Conservation (phyloP, 2,329 filamentous ascomycete genomes). For the Sclerotinia nivalis region DNA sequence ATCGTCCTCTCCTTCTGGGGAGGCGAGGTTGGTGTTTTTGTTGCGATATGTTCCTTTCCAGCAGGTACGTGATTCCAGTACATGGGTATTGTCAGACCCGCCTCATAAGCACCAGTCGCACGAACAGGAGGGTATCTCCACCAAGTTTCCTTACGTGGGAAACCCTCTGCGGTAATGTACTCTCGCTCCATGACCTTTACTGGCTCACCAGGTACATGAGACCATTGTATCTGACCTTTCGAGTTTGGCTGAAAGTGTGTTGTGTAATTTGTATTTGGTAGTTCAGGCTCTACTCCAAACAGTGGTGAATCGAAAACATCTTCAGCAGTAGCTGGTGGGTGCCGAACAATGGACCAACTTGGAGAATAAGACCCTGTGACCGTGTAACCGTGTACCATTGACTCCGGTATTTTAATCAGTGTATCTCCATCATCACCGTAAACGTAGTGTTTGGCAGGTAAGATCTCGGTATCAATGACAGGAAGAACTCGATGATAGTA, state of each 20-base stretch:
- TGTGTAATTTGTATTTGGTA: neutral
- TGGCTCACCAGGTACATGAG: slow-evolving; percentile 26
- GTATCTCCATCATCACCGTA: slow-evolving; percentile 44
- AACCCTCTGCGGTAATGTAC: slow-evolving; percentile 32
- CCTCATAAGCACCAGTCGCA: slow-evolving; percentile 26
- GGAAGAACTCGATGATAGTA: slow-evolving; percentile 54
- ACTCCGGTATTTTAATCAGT: slow-evolving; percentile 49
- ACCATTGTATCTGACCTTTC: slow-evolving; percentile 6
- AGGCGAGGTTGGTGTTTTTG: neutral
- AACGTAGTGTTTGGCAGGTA: slow-evolving; percentile 52
- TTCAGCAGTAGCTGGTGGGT: neutral
- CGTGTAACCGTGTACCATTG: slow-evolving; percentile 42
- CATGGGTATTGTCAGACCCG: slow-evolving; percentile 29
- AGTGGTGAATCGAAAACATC: slow-evolving; percentile 13
- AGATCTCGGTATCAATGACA: slow-evolving; percentile 53
- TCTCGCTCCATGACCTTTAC: slow-evolving; percentile 35
- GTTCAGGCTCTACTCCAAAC: slow-evolving; percentile 7
- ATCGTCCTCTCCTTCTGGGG: neutral
- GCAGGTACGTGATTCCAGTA: slow-evolving; percentile 18
- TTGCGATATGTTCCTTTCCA: neutral
- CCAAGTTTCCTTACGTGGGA: slow-evolving; percentile 35
- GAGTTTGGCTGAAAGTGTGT: slow-evolving; percentile 7
- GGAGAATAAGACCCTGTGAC: slow-evolving; percentile 19
- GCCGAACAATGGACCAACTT: slow-evolving; percentile 27
- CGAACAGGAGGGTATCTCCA: slow-evolving; percentile 38